Base-by-base conservation (phyloP, 2,329 filamentous ascomycete species). In the Fusarium sp. region DNA sequence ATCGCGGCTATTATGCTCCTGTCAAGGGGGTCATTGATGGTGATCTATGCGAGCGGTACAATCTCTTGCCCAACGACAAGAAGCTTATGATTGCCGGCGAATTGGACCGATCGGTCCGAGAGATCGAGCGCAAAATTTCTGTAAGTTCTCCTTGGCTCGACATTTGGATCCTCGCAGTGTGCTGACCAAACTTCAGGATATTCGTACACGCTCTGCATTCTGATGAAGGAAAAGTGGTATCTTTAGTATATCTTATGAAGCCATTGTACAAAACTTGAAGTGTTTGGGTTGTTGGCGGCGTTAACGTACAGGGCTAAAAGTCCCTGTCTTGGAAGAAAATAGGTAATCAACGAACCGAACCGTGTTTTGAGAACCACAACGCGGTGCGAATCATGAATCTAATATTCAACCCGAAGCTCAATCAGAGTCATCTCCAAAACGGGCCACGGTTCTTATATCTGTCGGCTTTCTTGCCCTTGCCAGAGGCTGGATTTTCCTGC, bases 1-100 rank as follows among this genome's bases (percentile, higher is more conserved):
- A 97, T 82, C 89, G 97, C 71, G 91, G 95, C 73, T 99, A 98
- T 83, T 99, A 98, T 81, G 94, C 94, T 12, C 97, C 96, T 1
- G 94, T 97, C 45, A 99, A 99, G 87, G 95, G 95, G 14, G 91
- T 97, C 33, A 97, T 99, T 77, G 96, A 99, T 82, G 96, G 96
- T 33, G 96, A 99, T 83, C 86, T 99, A 44, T 97, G 96, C 78
- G 96, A 99, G 86, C 90, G 95, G 75, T 99, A 94, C 83, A 90
- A 94, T 65, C 84, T 96, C 67, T 86, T 99, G 68, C 88, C 92
- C 31, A 92, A 91, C 75, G 95, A 98, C 78, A 95, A 94, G 86
- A 97, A 98, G 87, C 91, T 94, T 83, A 95, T 95, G 90, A 97
- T 99, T 85, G 95, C 95, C 5, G 95, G 89, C 56, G 95, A 98